Base-by-base conservation (phyloP, 2,329 filamentous ascomycete genomes). In the Orbilia ellipsospora region DNA sequence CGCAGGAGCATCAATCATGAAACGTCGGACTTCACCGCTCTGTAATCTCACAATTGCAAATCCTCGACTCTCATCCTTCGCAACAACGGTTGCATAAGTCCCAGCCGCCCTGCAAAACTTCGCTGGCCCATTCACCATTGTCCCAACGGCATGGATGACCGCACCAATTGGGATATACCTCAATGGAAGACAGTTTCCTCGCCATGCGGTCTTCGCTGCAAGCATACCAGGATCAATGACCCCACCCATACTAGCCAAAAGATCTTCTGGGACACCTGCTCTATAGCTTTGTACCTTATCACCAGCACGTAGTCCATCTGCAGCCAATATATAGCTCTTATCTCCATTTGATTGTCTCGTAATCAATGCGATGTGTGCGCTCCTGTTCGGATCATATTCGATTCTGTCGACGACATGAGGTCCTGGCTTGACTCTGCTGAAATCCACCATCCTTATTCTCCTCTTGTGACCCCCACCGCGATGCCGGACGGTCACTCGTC, bases 91-190 rank as follows among this genome's bases (percentile, higher is more conserved):
- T 20, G 92, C 95, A 81, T 93, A 94, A 8, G 95, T 98, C 54
- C 95, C 95, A 1, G 96, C 95, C 82, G 93, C 96, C 77, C 95
- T 90, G 82, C 95, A 99, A 82, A 99, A 95, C 18, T 97, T 93
- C 13, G 92, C 95, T 12, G 89, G 88, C 23, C 90, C 88, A 73
- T 90, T 90, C 36, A 88, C 87, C 3, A 89, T 86, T 26, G 90
- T 92, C 12, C 94, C 94, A 40, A 99, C 90, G 78, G 94, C 95
- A 86, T 91, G 97, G 61, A 99, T 89, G 50, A 93, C 88, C 1
- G 93, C 97, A n/a, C 95, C 94, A 45, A 97, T 87, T 0, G 95
- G 96, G 74, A 99, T 92, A 90, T 99, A 95, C 83, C 96, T 92
- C 81, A 99, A 86, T 13, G 95, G 95, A 79, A 99, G 84, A 82